Conservation (phyloP, 768 basidiomycete species). For the Boletus huronensis region DNA sequence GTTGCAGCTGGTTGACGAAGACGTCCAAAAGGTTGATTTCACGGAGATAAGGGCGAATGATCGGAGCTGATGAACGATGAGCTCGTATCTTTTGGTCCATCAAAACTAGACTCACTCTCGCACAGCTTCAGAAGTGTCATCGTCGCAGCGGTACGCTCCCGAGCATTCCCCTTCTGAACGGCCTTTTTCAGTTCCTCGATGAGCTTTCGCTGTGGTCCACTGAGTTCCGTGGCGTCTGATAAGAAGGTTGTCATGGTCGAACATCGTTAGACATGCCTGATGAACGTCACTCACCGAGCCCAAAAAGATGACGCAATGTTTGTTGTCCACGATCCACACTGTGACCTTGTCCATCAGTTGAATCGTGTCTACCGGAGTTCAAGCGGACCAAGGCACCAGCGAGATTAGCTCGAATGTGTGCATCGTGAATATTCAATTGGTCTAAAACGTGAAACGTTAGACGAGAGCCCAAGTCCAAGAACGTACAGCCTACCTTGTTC, state of each 20-base stretch:
- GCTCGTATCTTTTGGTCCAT: neutral
- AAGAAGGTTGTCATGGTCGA: neutral
- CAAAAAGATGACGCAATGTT: constrained; percentile 13
- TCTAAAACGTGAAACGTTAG: neutral
- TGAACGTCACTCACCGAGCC: constrained; percentile 11
- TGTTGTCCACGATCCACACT: neutral
- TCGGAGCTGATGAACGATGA: constrained; percentile 5
- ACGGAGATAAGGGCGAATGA: constrained; percentile 8
- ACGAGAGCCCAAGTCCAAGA: neutral
- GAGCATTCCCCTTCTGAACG: neutral
- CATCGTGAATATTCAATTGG: constrained; percentile 3
- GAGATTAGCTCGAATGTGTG: constrained; percentile 15
- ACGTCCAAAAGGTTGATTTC: constrained; percentile 4
- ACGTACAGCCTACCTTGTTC: neutral
- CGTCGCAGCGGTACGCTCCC: constrained; percentile 24
- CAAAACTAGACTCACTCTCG: constrained; percentile 10
- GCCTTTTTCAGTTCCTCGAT: constrained; percentile 9
- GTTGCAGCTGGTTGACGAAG: constrained; percentile 16
- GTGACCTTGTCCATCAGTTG: neutral
- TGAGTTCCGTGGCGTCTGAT: constrained; percentile 7
- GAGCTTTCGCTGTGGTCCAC: constrained; percentile 2
- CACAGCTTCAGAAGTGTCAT: constrained; percentile 21
- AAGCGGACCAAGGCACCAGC: constrained; percentile 13
- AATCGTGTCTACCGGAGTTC: neutral
- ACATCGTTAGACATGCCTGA: neutral